Evolutionary conservation across 1,284 basidiomycete genomes (phyloP).

Genomic region (Rhodotorula sp.): DNA sequence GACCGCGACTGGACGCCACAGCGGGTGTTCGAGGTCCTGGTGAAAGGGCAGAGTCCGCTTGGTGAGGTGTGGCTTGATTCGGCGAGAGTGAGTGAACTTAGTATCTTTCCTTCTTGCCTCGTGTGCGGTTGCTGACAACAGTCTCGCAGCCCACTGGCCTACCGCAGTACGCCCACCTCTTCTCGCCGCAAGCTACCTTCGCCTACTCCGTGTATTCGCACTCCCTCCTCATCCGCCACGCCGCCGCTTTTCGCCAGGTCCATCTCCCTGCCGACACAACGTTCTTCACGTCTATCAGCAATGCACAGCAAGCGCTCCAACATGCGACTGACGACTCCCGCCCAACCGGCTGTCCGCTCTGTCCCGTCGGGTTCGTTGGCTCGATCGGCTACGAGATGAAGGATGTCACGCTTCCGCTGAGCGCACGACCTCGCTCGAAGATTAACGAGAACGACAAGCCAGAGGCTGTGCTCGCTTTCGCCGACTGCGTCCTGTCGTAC

Average conservation of each 20-base stretch:
- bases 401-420: slow-evolving; percentile 50
- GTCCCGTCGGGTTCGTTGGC: slow-evolving; percentile 53
- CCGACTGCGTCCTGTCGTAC: slow-evolving; percentile 50
- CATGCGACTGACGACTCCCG: neutral
- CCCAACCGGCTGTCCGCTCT: slow-evolving; percentile 1
- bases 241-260: neutral
- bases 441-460: neutral
- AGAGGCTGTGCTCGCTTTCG: slow-evolving; percentile 51
- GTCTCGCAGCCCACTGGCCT: slow-evolving; percentile 27
- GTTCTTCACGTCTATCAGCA: neutral
- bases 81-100: slow-evolving; percentile 40
- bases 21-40: slow-evolving; percentile 50
- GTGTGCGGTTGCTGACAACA: rapidly evolving
- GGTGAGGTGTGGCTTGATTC: slow-evolving; percentile 57
- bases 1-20: slow-evolving; percentile 40
- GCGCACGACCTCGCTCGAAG: slow-evolving; percentile 6
- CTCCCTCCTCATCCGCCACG: neutral
- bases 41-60: slow-evolving; percentile 45
- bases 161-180: slow-evolving; percentile 31
- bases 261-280: neutral
- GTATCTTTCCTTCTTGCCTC: neutral
- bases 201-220: slow-evolving; percentile 13
- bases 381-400: slow-evolving; percentile 60
- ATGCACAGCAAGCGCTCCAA: neutral
- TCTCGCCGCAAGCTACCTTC: slow-evolving; percentile 22